Conservation (phyloP, 2,329 filamentous ascomycete genomes). For the Chaetomiaceae sp. region DNA sequence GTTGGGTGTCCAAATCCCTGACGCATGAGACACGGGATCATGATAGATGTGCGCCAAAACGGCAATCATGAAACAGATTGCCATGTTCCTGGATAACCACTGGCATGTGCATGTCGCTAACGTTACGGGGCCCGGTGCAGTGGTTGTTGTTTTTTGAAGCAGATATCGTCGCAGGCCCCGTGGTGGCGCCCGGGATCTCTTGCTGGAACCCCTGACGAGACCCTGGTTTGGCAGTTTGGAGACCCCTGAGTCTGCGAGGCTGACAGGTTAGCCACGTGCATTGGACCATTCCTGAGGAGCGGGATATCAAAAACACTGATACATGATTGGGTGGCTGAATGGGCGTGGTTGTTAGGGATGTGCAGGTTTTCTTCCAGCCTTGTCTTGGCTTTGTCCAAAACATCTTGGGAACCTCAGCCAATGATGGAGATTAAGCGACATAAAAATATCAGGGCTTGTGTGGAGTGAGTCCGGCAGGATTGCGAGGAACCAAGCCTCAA, state of each 20-base stretch:
- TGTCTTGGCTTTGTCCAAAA: not conserved
- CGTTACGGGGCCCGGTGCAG: too few relatives aligned
- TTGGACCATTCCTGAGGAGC: not conserved
- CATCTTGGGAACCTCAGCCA: not conserved
- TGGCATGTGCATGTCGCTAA: too few relatives aligned
- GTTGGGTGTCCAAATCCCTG: not conserved
- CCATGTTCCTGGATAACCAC: not conserved
- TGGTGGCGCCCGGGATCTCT: too few relatives aligned
- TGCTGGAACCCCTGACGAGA: too few relatives aligned
- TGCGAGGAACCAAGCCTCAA: not conserved
- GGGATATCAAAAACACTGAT: not conserved
- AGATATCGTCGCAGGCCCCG: too few relatives aligned
- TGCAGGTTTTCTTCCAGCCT: slow-evolving; percentile 3
- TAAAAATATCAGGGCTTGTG: not conserved
- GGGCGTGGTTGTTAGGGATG: slow-evolving; percentile 9
- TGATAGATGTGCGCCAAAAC: not conserved
- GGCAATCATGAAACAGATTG: slow-evolving; percentile 3
- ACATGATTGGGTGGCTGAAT: slow-evolving; percentile 12
- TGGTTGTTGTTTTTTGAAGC: not conserved
- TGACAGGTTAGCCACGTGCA: too few relatives aligned
- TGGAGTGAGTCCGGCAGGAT: not conserved
- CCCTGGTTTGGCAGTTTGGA: too few relatives aligned
- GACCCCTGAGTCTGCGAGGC: slow-evolving; percentile 8
- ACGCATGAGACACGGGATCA: not conserved
- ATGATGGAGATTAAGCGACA: too few relatives aligned